Evolutionary conservation across 1,284 basidiomycete species (phyloP).

Genomic region (Marasmius fiardii): DNA sequence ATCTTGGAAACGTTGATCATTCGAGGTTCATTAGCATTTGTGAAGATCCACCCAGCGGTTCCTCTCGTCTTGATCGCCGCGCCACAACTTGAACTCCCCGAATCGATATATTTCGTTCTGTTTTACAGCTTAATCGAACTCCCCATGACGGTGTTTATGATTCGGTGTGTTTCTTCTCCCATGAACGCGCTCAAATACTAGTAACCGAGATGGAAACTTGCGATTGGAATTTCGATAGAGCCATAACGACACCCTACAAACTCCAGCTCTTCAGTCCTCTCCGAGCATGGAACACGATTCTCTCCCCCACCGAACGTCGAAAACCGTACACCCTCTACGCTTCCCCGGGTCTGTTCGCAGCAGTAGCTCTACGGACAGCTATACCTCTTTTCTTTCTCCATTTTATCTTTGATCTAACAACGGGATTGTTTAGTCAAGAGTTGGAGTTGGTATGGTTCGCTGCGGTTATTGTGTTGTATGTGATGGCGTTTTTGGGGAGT

Average conservation of each 20-base stretch:
- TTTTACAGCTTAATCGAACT: conserved; percentile 2
- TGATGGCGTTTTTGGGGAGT: conserved; percentile 1
- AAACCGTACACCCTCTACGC: not conserved
- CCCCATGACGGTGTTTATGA: not conserved
- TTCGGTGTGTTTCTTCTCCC: conserved; percentile 1
- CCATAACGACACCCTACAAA: conserved; percentile 3
- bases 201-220: no score
- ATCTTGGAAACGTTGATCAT: not conserved
- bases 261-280: not conserved
- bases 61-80: conserved; percentile 3
- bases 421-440: not conserved
- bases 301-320: conserved; percentile 1
- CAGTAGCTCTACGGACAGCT: not conserved
- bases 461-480: not conserved
- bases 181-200: not conserved
- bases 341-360: not conserved
- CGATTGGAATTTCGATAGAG: not conserved
- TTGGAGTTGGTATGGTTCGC: not conserved
- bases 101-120: conserved; percentile 2
- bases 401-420: not conserved
- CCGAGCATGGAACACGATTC: not conserved
- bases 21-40: conserved; percentile 1
- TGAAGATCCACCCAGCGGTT: conserved; percentile 3
- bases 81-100: not conserved
- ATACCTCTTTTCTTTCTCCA: not conserved